Base-by-base conservation (phyloP, 2,329 filamentous ascomycete genomes). In the Zymoseptoria brevis region DNA sequence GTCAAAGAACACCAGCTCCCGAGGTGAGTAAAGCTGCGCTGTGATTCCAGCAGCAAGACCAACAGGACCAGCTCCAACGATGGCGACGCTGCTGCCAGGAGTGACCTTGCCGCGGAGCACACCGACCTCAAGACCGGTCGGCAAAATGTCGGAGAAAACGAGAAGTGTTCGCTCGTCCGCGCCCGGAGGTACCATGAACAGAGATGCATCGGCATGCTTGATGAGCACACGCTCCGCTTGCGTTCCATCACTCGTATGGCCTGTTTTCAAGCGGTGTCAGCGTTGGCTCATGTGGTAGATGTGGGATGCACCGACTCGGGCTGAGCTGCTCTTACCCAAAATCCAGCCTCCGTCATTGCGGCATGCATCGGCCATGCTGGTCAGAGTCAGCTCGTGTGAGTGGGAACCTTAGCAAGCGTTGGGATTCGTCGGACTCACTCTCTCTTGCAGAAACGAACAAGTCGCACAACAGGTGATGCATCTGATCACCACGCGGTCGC, bases 181-280 rank as follows among this genome's bases (percentile, higher is more conserved):
- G 1, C 72, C 75, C 0, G 64, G 50, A 0, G 80, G 78, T 1
- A 82, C 66, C 2, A 70, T 63, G 66, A 80, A 76, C 7, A 83
- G 72, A 8, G 76, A 80, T 7, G 74, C 75, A 57, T 79, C 75
- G 0, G 80, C 81, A 65, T 79, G 76, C 1, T 79, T 79, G 50
- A 83, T 76, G 19, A 80, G 74, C 45, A 83, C 80, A 61, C 79
- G 83, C 65, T 83, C 81, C n/a, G 81, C 81, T 65, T 83, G 81
- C 0, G 79, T 82, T 51, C 81, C 81, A 62, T 82, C 79, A 19
- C 78, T 75, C 0, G 72, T 73, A 64, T 84, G 79, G 4, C 22
- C 22, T 24, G 5, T 24, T 22, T 24, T 24, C 22, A 24, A 6
- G 22, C 22, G 22, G 22, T 5, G 3, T 24, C 22, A 24, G 22